A percentile compares a stretch with the other conserved stretches of the same genome.
Evolutionary conservation across 257 asterid species (phyloP).

Genomic region (Fraxinus excelsior): DNA sequence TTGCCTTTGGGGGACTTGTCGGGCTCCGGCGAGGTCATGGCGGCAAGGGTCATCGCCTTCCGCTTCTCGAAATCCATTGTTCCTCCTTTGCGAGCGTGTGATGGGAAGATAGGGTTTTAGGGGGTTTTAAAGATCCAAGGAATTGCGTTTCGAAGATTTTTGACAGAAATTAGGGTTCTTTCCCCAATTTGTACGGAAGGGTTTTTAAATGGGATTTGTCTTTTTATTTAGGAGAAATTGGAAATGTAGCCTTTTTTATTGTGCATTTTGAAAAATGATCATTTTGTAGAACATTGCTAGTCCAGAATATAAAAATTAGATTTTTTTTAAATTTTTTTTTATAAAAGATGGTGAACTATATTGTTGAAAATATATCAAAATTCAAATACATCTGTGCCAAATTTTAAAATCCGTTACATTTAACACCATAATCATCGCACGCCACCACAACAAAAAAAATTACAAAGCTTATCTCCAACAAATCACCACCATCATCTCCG

Average conservation of each 20-base stretch:
- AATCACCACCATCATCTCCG: background rate
- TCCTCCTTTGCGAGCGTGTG: background rate
- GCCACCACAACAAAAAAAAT: too few species aligned
- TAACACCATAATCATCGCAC: too few species aligned
- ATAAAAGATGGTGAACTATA: too few species aligned
- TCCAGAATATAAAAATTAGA: too few species aligned
- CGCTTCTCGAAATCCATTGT: slow-evolving; percentile 76
- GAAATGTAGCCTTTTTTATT: too few species aligned
- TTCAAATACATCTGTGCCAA: too few species aligned
- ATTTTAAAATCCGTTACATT: too few species aligned
- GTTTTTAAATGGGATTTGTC: background rate
- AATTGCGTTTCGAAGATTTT: background rate
- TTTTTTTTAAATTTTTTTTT: too few species aligned
- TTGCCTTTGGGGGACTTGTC: slow-evolving; percentile 93
- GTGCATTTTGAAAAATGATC: too few species aligned
- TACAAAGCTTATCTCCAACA: background rate
- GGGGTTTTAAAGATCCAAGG: slow-evolving; percentile 11
- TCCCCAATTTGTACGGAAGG: background rate
- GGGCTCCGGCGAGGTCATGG: slow-evolving; percentile 69
- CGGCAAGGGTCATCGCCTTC: slow-evolving; percentile 64
- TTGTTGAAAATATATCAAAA: too few species aligned
- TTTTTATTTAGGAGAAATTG: too few species aligned
- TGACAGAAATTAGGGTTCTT: background rate
- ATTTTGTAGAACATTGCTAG: too few species aligned
- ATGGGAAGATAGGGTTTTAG: slow-evolving; percentile 11